phyloP scores from a whole-genome alignment of 257 asterid genomes.

The Rubia yunnanensis region DNA sequence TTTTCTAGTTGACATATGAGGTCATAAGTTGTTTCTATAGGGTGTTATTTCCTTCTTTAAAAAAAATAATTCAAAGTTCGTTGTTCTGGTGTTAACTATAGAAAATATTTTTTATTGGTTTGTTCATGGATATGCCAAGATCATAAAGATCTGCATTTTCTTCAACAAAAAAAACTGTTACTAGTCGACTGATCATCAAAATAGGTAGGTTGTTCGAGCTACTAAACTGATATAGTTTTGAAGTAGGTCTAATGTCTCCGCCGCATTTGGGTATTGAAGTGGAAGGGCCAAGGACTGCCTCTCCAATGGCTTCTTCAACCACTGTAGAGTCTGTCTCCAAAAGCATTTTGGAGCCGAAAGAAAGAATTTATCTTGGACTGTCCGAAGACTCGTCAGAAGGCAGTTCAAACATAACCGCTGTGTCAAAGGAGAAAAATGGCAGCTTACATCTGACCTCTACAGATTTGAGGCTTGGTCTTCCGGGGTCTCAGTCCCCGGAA shows the following conservation, averaged over 20 bases:
- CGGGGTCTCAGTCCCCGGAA: slow-evolving; percentile 81
- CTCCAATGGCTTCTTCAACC: slow-evolving; percentile 45
- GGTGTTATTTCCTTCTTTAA: neutral
- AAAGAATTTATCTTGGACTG: slow-evolving; percentile 61
- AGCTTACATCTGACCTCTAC: slow-evolving; percentile 66
- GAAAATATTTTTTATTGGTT: neutral
- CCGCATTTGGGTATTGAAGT: slow-evolving; percentile 41
- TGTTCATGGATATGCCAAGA: neutral
- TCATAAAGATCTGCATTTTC: neutral
- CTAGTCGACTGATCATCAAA: neutral
- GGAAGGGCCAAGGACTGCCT: slow-evolving; percentile 33
- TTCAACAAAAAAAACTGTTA: neutral
- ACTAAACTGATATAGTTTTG: neutral
- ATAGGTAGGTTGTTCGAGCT: neutral
- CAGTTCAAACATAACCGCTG: slow-evolving; percentile 35
- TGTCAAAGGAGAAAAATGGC: slow-evolving; percentile 31
- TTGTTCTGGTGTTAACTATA: neutral
- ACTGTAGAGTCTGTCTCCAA: slow-evolving; percentile 35
- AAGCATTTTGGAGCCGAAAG: slow-evolving; percentile 38
- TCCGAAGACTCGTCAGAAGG: slow-evolving; percentile 70
- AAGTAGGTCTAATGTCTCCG: slow-evolving; percentile 46
- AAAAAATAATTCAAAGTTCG: neutral
- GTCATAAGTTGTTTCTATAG: neutral
- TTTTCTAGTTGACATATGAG: neutral
- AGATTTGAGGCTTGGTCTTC: slow-evolving; percentile 82